A percentile compares a stretch with the other conserved stretches of the same genome.
These are phyloP conservation scores for Vickermania ingenoplastis DNA, from an alignment of 208 protist species.

Conservation along the genomic window DNA sequence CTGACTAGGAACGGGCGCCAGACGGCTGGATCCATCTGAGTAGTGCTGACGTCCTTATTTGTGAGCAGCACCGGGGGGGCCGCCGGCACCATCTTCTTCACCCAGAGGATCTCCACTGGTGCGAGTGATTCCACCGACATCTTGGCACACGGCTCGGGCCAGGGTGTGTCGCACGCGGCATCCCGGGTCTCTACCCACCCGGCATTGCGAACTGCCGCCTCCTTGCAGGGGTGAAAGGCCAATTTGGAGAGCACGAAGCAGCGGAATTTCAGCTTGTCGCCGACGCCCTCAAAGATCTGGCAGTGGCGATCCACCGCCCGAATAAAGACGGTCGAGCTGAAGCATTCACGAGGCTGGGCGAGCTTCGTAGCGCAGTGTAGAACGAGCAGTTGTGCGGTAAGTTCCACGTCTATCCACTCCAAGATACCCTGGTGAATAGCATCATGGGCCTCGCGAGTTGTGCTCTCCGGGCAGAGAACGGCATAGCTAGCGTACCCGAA, in stretches of 20 bases:
- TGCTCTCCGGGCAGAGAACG: conserved; percentile 17
- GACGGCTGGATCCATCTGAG: conserved; percentile 17
- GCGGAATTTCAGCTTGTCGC: conserved; percentile 41
- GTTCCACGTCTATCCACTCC: conserved; percentile 36
- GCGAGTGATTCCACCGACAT: conserved; percentile 22
- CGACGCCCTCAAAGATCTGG: conserved; percentile 24
- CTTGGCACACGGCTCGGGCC: conserved; percentile 20
- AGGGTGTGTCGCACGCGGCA: not conserved
- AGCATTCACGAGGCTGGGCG: conserved; percentile 51
- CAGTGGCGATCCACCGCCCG: conserved; percentile 25
- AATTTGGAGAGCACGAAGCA: conserved; percentile 62
- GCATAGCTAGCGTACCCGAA: conserved; percentile 72
- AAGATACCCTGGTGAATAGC: conserved; percentile 27
- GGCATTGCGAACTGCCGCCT: conserved; percentile 8
- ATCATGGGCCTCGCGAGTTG: conserved; percentile 6
- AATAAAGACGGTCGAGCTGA: conserved; percentile 46
- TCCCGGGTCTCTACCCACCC: not conserved
- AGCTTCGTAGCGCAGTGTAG: conserved; percentile 19
- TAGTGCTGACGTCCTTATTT: conserved; percentile 20
- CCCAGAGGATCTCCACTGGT: conserved; percentile 49
- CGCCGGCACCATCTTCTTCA: conserved; percentile 29
- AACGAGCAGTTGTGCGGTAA: conserved; percentile 29
- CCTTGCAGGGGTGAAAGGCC: conserved; percentile 17
- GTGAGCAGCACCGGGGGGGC: conserved; percentile 32
- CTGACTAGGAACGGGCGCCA: conserved; percentile 19